These are phyloP conservation scores for Nicotiana obtusifolia DNA, from an alignment of 257 asterid species.

Conservation along the genomic window DNA sequence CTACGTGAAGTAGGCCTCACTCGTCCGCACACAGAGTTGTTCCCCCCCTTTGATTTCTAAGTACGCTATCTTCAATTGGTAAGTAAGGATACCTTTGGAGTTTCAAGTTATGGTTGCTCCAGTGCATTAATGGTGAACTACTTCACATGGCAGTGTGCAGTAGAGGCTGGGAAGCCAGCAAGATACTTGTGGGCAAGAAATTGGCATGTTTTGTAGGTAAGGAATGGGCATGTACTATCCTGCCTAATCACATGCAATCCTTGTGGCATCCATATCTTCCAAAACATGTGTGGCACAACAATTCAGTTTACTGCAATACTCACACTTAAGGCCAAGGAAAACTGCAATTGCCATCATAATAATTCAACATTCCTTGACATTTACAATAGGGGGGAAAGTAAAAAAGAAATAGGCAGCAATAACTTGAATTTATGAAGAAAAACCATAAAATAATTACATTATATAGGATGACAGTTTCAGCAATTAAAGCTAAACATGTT, in stretches of 20 bases:
- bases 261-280: constrained; percentile 4
- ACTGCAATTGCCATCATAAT: background rate
- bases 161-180: background rate
- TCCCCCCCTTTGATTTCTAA: too few species aligned
- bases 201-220: constrained; percentile 1
- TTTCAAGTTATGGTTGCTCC: background rate
- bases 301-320: background rate
- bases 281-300: background rate
- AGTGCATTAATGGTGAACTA: background rate
- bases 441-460: constrained; percentile 24
- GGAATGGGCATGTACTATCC: background rate
- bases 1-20: too few species aligned
- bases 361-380: background rate
- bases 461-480: background rate
- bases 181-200: constrained; percentile 3
- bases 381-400: background rate
- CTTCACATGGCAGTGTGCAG: constrained; percentile 2
- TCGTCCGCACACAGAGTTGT: too few species aligned
- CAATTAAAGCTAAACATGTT: background rate
- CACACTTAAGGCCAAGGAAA: background rate
- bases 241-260: constrained; percentile 12
- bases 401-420: background rate
- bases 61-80: background rate
- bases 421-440: constrained; percentile 6
- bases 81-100: background rate